These are phyloP conservation scores for Trichoderma sp. DNA, from an alignment of 2,329 filamentous ascomycete genomes.

Conservation along the genomic window DNA sequence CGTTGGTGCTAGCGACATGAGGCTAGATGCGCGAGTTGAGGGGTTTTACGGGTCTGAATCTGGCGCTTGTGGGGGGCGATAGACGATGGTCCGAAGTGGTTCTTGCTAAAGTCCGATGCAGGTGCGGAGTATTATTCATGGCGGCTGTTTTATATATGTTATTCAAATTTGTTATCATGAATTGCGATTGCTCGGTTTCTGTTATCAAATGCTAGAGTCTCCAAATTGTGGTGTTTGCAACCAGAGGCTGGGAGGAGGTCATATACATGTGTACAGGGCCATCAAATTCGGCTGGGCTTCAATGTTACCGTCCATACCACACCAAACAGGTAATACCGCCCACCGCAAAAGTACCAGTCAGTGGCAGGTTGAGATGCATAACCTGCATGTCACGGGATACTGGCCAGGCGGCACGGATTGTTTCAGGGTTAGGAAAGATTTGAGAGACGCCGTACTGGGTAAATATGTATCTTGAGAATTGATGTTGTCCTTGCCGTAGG, in stretches of 20 bases:
- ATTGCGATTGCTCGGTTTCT: fast-evolving
- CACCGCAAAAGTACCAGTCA: too few species aligned
- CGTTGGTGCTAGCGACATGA: background rate
- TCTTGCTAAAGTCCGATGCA: background rate
- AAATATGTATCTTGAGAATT: background rate
- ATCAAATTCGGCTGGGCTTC: background rate
- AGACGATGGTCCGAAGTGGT: background rate
- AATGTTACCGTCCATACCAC: too few species aligned
- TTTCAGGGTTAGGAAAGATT: background rate
- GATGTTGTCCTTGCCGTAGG: background rate
- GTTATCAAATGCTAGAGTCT: background rate
- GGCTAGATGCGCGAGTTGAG: background rate
- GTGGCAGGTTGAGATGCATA: constrained; percentile 13
- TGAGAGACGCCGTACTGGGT: background rate
- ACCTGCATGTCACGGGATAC: constrained; percentile 10
- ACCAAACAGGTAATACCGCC: too few species aligned
- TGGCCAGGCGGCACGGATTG: background rate
- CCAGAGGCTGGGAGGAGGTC: background rate
- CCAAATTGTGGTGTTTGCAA: background rate
- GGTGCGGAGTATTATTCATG: background rate
- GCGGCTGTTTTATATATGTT: background rate
- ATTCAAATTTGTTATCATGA: background rate
- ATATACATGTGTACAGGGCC: background rate
- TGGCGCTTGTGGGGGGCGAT: background rate
- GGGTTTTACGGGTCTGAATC: background rate